Conservation (phyloP, 2,329 filamentous ascomycete genomes). For the Colletotrichum sp. region DNA sequence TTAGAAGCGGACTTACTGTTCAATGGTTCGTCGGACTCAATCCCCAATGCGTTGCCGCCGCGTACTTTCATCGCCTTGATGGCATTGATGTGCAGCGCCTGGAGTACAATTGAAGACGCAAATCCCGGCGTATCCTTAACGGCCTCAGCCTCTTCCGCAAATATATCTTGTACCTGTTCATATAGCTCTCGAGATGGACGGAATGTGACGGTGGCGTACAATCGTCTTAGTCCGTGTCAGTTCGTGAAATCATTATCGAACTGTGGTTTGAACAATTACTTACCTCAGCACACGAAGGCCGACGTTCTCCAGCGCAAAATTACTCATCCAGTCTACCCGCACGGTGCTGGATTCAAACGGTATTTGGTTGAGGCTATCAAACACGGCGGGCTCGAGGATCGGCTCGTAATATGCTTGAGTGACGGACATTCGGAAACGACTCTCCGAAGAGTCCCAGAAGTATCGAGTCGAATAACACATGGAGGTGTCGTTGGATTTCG, state of each 20-base stretch:
- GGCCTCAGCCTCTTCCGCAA: neutral
- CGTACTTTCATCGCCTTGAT: neutral
- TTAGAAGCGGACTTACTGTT: neutral
- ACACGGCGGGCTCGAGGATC: neutral
- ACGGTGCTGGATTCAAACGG: neutral
- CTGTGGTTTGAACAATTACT: no score
- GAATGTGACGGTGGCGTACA: neutral
- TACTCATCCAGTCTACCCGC: neutral
- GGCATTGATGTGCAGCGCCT: neutral
- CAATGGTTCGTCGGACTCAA: neutral
- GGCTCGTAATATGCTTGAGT: neutral
- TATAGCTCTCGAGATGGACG: neutral
- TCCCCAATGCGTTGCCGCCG: neutral
- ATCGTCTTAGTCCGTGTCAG: neutral
- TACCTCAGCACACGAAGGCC: neutral
- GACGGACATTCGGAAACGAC: fast-evolving
- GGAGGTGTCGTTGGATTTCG: neutral
- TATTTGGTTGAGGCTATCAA: neutral
- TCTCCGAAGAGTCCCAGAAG: neutral
- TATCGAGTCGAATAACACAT: neutral
- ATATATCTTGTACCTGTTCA: neutral
- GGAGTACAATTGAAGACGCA: neutral
- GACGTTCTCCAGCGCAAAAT: neutral
- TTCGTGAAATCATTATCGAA: no score
- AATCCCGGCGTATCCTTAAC: neutral